Percentiles rank a stretch among this genome's conserved stretches.
phyloP scores from a whole-genome alignment of 495 filamentous ascomycete species.

The Pyrenula massariospora region DNA sequence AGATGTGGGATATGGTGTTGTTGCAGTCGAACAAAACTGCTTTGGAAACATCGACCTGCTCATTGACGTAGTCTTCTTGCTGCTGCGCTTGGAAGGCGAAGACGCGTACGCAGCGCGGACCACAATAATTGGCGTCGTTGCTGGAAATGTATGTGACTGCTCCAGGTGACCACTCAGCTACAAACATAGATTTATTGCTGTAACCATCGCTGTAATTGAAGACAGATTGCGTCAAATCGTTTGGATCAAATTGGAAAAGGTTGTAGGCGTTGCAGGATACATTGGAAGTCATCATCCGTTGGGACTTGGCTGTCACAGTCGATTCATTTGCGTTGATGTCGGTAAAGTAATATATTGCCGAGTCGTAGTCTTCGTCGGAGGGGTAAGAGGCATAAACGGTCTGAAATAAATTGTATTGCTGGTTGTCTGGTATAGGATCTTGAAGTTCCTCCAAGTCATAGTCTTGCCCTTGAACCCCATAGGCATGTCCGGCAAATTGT shows the following conservation, averaged over 20 bases:
- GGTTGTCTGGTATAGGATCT: not conserved
- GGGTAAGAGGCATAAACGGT: not conserved
- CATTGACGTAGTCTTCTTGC: not conserved
- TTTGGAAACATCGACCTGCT: not conserved
- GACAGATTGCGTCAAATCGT: not conserved
- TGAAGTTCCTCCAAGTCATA: not conserved
- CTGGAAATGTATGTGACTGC: not conserved
- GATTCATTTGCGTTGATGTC: not conserved
- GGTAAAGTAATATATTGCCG: not conserved
- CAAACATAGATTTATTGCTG: not conserved
- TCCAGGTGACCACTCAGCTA: not conserved
- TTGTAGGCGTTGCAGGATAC: constrained; percentile 1
- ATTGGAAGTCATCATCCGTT: not conserved
- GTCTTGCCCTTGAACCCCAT: not conserved
- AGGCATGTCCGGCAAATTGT: not conserved
- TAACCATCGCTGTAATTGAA: not conserved
- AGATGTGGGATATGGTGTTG: not conserved
- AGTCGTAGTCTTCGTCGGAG: not conserved
- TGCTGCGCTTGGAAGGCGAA: not conserved
- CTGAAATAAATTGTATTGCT: not conserved
- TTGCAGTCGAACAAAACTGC: not conserved
- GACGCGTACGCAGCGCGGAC: not conserved
- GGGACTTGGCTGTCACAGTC: not conserved
- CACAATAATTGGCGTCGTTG: not conserved
- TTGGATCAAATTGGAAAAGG: not conserved